phyloP scores from a whole-genome alignment of 2,329 filamentous ascomycete species.

The Fusarium dimerum region DNA sequence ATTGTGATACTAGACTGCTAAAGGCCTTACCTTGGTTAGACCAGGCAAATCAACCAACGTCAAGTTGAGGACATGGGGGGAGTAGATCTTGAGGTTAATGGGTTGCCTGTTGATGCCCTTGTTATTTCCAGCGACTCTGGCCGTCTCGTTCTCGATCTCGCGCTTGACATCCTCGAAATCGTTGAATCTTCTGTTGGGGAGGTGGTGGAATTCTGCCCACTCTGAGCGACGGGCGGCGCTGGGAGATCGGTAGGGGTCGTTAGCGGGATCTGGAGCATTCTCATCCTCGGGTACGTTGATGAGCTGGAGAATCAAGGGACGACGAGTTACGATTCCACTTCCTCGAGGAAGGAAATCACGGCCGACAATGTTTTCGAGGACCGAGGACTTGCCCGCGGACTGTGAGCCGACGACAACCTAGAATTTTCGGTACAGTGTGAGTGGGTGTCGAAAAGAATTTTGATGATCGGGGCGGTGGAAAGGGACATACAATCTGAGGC shows the following conservation, averaged over 20 bases:
- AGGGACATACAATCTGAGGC: constrained; percentile 84
- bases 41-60: constrained; percentile 95
- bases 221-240: constrained; percentile 66
- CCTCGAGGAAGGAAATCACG: constrained; percentile 95
- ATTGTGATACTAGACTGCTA: constrained; percentile 13
- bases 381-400: constrained; percentile 96
- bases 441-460: constrained; percentile 14
- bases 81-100: constrained; percentile 98
- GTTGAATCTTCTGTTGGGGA: constrained; percentile 83
- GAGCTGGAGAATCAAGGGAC: constrained; percentile 93
- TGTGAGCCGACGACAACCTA: constrained; percentile 98
- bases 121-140: constrained; percentile 88
- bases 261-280: constrained; percentile 62
- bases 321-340: constrained; percentile 92
- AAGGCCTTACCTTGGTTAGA: constrained; percentile 74
- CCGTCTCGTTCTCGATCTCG: constrained; percentile 96
- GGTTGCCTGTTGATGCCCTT: constrained; percentile 97
- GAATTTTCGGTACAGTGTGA: constrained; percentile 13
- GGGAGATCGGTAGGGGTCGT: constrained; percentile 75
- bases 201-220: constrained; percentile 97
- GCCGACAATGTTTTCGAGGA: constrained; percentile 98
- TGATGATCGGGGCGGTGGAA: neutral
- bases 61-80: constrained; percentile 92
- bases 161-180: constrained; percentile 92
- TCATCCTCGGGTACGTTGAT: constrained; percentile 91